phyloP scores from a whole-genome alignment of 352 stramenopile genomes.

The Phytophthora kernoviae region DNA sequence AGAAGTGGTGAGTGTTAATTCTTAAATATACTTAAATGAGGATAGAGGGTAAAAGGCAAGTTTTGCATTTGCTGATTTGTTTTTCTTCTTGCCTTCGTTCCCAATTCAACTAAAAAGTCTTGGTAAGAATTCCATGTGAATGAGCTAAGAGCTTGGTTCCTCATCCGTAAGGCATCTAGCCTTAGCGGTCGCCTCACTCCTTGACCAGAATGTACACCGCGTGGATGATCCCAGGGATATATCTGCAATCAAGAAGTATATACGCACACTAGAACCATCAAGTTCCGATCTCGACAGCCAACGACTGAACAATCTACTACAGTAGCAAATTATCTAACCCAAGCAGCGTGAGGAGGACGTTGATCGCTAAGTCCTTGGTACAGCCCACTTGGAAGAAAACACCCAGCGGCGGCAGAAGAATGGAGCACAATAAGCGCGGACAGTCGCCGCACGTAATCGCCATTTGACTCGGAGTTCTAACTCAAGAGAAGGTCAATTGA shows the following conservation, averaged over 20 bases:
- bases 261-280: not conserved
- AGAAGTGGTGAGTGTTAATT: no score
- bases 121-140: no score
- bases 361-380: slow-evolving; percentile 53
- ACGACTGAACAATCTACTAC: no score
- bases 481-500: slow-evolving; percentile 10
- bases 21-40: no score
- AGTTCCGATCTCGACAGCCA: not conserved
- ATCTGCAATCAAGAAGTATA: slow-evolving; percentile 11
- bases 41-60: no score
- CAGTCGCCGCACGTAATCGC: slow-evolving; percentile 60
- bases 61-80: no score
- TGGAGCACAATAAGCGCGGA: slow-evolving; percentile 50
- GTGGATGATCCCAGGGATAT: slow-evolving; percentile 49
- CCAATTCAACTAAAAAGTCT: no score
- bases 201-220: slow-evolving; percentile 58
- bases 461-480: slow-evolving; percentile 15
- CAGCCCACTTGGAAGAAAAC: slow-evolving; percentile 50
- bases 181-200: slow-evolving; percentile 28
- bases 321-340: slow-evolving; percentile 27
- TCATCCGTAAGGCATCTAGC: not conserved
- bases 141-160: no score
- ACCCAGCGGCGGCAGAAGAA: slow-evolving; percentile 46
- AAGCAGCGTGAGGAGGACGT: slow-evolving; percentile 54
- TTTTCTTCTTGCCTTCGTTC: no score